Evolutionary conservation across 2,329 filamentous ascomycete genomes (phyloP).

Genomic region (Emmonsia crescens): DNA sequence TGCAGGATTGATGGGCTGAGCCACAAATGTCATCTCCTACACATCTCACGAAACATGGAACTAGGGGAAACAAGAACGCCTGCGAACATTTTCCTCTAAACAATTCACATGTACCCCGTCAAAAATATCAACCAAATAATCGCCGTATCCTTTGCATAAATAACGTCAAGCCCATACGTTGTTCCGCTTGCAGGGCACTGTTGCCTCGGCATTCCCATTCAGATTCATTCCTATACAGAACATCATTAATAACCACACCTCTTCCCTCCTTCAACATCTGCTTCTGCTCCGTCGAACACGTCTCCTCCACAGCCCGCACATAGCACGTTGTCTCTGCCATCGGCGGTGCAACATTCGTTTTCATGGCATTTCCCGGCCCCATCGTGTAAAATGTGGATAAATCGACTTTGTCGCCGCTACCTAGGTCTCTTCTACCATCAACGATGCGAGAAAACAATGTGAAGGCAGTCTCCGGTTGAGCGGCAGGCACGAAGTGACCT

Average conservation of each 20-base stretch:
- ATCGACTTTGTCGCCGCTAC: slow-evolving; percentile 41
- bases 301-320: slow-evolving; percentile 41
- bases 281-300: slow-evolving; percentile 44
- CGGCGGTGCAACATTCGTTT: slow-evolving; percentile 42
- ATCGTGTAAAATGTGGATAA: slow-evolving; percentile 45
- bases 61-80: neutral
- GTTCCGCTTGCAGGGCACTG: neutral
- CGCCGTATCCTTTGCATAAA: neutral
- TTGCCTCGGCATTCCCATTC: slow-evolving; percentile 20
- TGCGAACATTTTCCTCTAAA: neutral
- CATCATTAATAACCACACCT: slow-evolving; percentile 51
- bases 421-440: slow-evolving; percentile 36
- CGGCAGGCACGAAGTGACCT: slow-evolving; percentile 43
- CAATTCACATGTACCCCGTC: neutral
- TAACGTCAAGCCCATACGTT: neutral
- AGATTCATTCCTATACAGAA: slow-evolving; percentile 38
- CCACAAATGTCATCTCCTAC: neutral
- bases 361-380: slow-evolving; percentile 48
- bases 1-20: neutral
- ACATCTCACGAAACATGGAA: neutral
- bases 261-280: slow-evolving; percentile 38
- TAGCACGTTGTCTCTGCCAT: slow-evolving; percentile 49
- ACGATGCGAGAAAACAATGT: slow-evolving; percentile 44
- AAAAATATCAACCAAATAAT: neutral
- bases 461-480: slow-evolving; percentile 43